phyloP scores from a whole-genome alignment of 2,329 filamentous ascomycete species.

The Huntiella moniliformis region DNA sequence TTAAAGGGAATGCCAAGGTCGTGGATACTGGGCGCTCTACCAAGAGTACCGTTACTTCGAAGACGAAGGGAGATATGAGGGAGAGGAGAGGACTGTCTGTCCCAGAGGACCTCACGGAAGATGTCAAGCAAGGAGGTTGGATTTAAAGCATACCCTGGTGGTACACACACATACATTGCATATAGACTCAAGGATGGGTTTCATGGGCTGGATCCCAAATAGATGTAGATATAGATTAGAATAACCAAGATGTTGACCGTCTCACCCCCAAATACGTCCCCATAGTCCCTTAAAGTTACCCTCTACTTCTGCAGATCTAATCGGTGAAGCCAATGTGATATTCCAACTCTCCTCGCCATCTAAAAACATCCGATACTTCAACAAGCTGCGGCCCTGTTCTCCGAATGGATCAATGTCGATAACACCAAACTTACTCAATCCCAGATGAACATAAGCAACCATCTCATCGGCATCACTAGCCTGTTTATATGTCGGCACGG shows the following conservation, averaged over 20 bases:
- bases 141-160: too few relatives aligned
- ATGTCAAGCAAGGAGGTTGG: too few relatives aligned
- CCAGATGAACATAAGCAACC: constrained; percentile 69
- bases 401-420: constrained; percentile 56
- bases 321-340: constrained; percentile 22
- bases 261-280: too few relatives aligned
- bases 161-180: too few relatives aligned
- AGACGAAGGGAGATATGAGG: too few relatives aligned
- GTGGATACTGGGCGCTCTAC: too few relatives aligned
- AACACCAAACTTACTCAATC: constrained; percentile 75
- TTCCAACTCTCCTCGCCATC: constrained; percentile 69
- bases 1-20: too few relatives aligned
- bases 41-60: too few relatives aligned
- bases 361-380: constrained; percentile 68
- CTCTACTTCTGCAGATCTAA: not conserved
- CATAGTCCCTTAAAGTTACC: too few relatives aligned
- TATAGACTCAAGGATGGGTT: not conserved
- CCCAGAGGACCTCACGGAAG: too few relatives aligned
- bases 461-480: constrained; percentile 64
- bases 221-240: not conserved
- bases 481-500: constrained; percentile 66
- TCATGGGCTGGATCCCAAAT: too few relatives aligned
- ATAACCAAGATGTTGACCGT: not conserved
- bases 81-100: too few relatives aligned
- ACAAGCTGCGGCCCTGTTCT: constrained; percentile 45